Percentiles rank a stretch among this genome's conserved stretches.
Conservation (phyloP, 306 rosid genomes). For the Prinsepia uniflora region DNA sequence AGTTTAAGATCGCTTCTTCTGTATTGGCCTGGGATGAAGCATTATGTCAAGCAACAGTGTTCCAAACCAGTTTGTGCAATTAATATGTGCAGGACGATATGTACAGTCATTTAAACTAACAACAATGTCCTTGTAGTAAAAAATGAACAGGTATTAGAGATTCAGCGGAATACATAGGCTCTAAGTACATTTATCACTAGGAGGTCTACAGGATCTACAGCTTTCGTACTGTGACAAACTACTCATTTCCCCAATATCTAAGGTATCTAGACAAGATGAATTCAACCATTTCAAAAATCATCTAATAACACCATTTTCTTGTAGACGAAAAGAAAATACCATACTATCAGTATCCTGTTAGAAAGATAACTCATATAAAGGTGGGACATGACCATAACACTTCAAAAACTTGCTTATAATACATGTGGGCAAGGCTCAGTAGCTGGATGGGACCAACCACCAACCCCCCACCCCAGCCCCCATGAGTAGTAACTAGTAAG, state of each 20-base stretch:
- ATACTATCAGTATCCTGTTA: not conserved
- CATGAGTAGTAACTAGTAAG: no score
- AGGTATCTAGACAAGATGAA: no score
- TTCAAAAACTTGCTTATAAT: not conserved
- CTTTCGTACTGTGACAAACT: no score
- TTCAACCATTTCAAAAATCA: no score
- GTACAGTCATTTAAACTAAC: not conserved
- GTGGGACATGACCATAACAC: not conserved
- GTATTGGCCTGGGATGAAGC: conserved; percentile 44
- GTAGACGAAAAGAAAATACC: not conserved
- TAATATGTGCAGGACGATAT: not conserved
- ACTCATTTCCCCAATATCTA: no score
- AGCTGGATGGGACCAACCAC: no score
- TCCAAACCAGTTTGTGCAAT: conserved; percentile 1
- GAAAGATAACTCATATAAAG: not conserved
- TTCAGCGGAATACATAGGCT: not conserved
- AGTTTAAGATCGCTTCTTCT: conserved; percentile 55
- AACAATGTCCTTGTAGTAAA: not conserved
- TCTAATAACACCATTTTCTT: no score
- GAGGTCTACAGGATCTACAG: no score
- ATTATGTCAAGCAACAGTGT: conserved; percentile 3
- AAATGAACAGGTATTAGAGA: not conserved
- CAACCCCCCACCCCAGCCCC: no score
- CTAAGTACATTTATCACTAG: not conserved
- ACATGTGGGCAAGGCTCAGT: not conserved